Evolutionary conservation across 2,329 filamentous ascomycete species (phyloP).

Genomic region (Calonectria pseudoturangicola): DNA sequence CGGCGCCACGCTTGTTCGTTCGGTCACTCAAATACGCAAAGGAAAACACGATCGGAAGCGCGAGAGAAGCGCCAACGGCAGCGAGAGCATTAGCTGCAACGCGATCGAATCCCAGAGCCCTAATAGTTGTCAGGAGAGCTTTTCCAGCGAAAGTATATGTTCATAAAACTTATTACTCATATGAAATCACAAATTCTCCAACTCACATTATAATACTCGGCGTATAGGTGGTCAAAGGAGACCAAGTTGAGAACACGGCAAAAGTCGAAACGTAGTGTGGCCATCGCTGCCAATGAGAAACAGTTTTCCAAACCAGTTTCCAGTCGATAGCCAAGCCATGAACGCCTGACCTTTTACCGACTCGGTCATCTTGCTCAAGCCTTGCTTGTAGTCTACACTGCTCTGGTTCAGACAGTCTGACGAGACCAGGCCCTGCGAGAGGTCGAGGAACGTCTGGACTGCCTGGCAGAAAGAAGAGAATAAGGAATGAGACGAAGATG

Average conservation of each 20-base stretch:
- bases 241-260: slow-evolving; percentile 71
- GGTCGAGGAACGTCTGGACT: slow-evolving; percentile 64
- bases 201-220: neutral
- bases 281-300: slow-evolving; percentile 67
- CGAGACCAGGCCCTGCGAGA: slow-evolving; percentile 61
- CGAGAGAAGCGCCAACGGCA: slow-evolving; percentile 64
- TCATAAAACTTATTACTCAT: too few species aligned
- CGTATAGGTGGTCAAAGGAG: slow-evolving; percentile 70
- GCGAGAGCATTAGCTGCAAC: slow-evolving; percentile 68
- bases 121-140: neutral
- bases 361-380: slow-evolving; percentile 58
- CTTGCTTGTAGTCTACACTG: slow-evolving; percentile 58
- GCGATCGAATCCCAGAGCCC: slow-evolving; percentile 64
- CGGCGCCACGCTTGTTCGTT: slow-evolving; percentile 64
- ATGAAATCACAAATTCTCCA: neutral
- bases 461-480: slow-evolving; percentile 66
- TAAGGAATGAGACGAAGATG: slow-evolving; percentile 60
- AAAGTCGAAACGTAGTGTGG: slow-evolving; percentile 69
- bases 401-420: slow-evolving; percentile 60
- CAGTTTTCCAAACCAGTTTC: slow-evolving; percentile 64
- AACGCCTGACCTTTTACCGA: slow-evolving; percentile 54
- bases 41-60: slow-evolving; percentile 67
- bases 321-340: slow-evolving; percentile 61
- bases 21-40: slow-evolving; percentile 70
- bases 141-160: too few species aligned